A percentile compares a stretch with the other conserved stretches of the same genome.
These are phyloP conservation scores for Phytopythium cucurbitacearum DNA, from an alignment of 352 stramenopile species.

Conservation along the genomic window DNA sequence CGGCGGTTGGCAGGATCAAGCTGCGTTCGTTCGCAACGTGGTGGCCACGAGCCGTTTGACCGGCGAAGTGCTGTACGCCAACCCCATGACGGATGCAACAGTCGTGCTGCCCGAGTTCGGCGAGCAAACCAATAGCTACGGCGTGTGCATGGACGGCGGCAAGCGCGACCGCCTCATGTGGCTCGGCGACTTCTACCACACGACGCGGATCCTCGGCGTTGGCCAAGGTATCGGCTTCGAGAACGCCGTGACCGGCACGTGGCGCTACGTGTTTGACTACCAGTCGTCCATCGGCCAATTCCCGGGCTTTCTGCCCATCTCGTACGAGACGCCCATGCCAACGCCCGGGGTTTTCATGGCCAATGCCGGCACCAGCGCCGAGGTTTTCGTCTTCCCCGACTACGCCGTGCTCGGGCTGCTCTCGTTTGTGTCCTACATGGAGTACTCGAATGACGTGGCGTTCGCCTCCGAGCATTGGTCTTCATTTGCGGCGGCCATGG, in stretches of 20 bases:
- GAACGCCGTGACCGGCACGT: conserved; percentile 13
- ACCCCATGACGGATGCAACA: conserved; percentile 18
- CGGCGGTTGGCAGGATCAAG: conserved; percentile 17
- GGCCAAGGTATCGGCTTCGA: conserved; percentile 16
- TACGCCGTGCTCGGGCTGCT: conserved; percentile 24
- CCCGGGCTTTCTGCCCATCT: conserved; percentile 14
- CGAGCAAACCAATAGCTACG: conserved; percentile 21
- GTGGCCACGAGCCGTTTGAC: conserved; percentile 6
- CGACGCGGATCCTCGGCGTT: conserved; percentile 23
- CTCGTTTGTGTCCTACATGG: conserved; percentile 24
- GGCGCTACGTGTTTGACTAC: conserved; percentile 20
- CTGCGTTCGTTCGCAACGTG: conserved; percentile 16
- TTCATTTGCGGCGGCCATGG: conserved; percentile 9
- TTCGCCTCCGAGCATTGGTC: conserved; percentile 17
- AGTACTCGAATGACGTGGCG: conserved; percentile 15
- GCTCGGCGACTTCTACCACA: conserved; percentile 27
- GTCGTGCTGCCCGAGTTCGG: conserved; percentile 16
- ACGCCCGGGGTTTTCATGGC: conserved; percentile 19
- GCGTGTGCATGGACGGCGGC: conserved; percentile 18
- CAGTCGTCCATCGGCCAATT: conserved; percentile 13
- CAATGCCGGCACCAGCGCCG: conserved; percentile 7
- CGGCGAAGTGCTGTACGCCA: conserved; percentile 11
- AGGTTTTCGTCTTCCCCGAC: conserved; percentile 17
- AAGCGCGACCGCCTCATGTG: conserved; percentile 27
- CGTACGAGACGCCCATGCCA: conserved; percentile 20